Base-by-base conservation (phyloP, 306 rosid genomes). In the Fragaria iinumae region DNA sequence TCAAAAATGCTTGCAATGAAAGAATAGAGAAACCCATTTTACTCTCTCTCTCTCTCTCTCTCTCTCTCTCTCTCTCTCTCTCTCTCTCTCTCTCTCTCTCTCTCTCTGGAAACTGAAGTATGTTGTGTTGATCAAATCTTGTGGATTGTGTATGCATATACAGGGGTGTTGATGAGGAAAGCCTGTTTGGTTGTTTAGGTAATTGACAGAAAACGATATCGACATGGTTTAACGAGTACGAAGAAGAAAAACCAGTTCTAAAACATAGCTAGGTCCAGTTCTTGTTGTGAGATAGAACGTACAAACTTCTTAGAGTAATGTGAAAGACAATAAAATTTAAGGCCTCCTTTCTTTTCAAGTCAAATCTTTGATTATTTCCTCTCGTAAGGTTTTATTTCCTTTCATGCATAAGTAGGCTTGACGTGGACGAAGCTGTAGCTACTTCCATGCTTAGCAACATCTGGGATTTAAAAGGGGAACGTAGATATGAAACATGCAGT, bases 281-380 rank as follows among this genome's bases (percentile, higher is more conserved):
- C 12, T 7, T 77, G 86, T 86, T 81, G 89, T 90, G 84, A 66
- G 81, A 87, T 57, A 23, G 45, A 65, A 86, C 29, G 29, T 27
- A 27, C 38, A 53, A 43, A 45, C 44, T 44, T 17, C 2, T 27
- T 65, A 65, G 69, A 65, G 69, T 65, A 36, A 17, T 65, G 69
- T 65, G 5, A 34, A 65, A 65, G 69, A 65, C 69, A 65, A 65
- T 65, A 47, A 65, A 7, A 25, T 60, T 27, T 11, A 27, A 13
- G 3, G 44, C 69, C 44, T 34, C 44, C 45, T 64, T 64, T 36
- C 45, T 18, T 17, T 34, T 64, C 23, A 64, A 64, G 25, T 64
- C 44, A 8, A 64, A 16, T 11, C 1, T 59, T 59, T 11, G 17
- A 59, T 11, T 25, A 25, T n/a, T 55, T n/a, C 27, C 60, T 5